These are phyloP conservation scores for Diaporthe eres DNA, from an alignment of 2,329 filamentous ascomycete species.

Conservation along the genomic window DNA sequence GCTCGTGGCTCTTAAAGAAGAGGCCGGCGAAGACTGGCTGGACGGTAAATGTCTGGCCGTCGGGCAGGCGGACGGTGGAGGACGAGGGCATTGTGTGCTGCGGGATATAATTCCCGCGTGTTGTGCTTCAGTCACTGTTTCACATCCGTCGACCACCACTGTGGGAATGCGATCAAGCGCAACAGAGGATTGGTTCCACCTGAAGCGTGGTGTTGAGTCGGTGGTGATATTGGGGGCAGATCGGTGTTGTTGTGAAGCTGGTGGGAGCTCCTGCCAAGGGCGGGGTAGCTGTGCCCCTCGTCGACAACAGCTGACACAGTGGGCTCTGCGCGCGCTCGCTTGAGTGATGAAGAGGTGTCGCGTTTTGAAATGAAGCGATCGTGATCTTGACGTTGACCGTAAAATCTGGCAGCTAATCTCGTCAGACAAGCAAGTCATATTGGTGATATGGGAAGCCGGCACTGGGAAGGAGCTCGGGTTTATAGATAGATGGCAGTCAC, in stretches of 20 bases:
- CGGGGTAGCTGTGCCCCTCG: background rate
- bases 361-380: background rate
- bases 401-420: background rate
- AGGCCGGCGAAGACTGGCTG: conserved; percentile 92
- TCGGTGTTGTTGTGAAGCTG: background rate
- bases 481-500: conserved; percentile 1
- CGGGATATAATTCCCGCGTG: background rate
- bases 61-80: conserved; percentile 79
- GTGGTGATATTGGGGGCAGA: background rate
- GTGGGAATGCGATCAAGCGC: no score
- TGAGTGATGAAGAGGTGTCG: background rate
- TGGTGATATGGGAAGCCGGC: background rate
- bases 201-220: background rate
- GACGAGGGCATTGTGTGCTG: conserved; percentile 39
- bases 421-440: background rate
- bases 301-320: background rate
- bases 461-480: background rate
- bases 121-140: background rate
- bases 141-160: background rate
- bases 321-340: background rate
- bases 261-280: background rate
- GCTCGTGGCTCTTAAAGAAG: conserved; percentile 87
- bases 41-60: conserved; percentile 87
- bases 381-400: background rate
- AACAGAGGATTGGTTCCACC: no score